phyloP scores from a whole-genome alignment of 1,284 basidiomycete genomes.

The Meripilus lineatus region DNA sequence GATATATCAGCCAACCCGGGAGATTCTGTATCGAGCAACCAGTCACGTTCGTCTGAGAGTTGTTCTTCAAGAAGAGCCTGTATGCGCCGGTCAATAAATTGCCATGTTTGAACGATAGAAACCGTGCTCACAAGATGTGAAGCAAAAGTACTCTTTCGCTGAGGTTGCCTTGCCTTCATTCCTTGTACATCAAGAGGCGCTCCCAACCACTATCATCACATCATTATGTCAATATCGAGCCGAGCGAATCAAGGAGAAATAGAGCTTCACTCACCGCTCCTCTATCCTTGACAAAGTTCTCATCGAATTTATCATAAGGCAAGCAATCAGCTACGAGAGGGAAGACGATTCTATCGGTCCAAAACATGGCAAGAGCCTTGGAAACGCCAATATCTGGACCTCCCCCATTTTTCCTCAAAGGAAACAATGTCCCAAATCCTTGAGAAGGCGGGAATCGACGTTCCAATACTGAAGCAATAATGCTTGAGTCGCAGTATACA shows the following conservation, averaged over 20 bases:
- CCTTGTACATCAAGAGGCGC: slow-evolving; percentile 31
- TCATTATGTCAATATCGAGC: not conserved
- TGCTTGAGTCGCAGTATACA: slow-evolving; percentile 48
- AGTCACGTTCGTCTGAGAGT: slow-evolving; percentile 50
- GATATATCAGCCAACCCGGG: slow-evolving; percentile 49
- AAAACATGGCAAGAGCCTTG: slow-evolving; percentile 42
- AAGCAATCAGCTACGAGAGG: slow-evolving; percentile 33
- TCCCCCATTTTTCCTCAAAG: slow-evolving; percentile 34
- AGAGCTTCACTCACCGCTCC: slow-evolving; percentile 29
- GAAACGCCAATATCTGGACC: slow-evolving; percentile 40
- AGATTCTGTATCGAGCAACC: slow-evolving; percentile 49
- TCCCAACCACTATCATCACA: slow-evolving; percentile 18
- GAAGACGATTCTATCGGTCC: slow-evolving; percentile 40
- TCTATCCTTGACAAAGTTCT: slow-evolving; percentile 46
- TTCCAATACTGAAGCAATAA: slow-evolving; percentile 43
- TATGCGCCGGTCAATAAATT: not conserved
- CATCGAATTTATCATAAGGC: slow-evolving; percentile 43
- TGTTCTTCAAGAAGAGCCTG: slow-evolving; percentile 48
- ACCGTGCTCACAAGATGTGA: slow-evolving; percentile 35
- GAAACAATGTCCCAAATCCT: slow-evolving; percentile 46
- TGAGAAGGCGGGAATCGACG: slow-evolving; percentile 41
- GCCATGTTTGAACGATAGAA: not conserved
- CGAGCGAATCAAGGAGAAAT: not conserved
- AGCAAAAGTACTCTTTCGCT: slow-evolving; percentile 30
- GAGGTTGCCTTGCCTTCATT: slow-evolving; percentile 29